Base-by-base conservation (phyloP, 2,329 filamentous ascomycete species). In the Ophiocordyceps camponoti-saundersi region DNA sequence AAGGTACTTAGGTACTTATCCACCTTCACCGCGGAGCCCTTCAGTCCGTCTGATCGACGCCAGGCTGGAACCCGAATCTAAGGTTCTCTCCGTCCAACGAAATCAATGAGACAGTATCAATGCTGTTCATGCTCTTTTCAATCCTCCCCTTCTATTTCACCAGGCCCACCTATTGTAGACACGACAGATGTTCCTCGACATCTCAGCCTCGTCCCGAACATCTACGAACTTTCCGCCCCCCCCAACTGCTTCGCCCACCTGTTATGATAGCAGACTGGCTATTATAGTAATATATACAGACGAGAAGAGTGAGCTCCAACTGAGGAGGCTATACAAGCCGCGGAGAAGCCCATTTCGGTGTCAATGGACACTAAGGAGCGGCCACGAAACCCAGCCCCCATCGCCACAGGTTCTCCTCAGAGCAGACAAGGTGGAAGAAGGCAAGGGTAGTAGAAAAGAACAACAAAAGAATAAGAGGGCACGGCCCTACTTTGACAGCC, bases 231-330 rank as follows among this genome's bases (percentile, higher is more conserved):
- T 44, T 48, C 44, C 21, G n/a, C 10, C 42, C 46, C 46, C 46
- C 13, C 30, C 47, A 48, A 29, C 46, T 51, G 32, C 23, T 49
- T 49, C 20, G 47, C 46, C 47, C 30, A 42, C 20, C 21, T 22
- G 12, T 36, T 16, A 49, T 57, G 58, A 56, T 60, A 49, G 57
- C 60, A 60, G 58, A 56, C 57, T 54, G 54, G 57, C 58, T 57
- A 21, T 40, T 20, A 40, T 40, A 40, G 57, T 55, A 56, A 54
- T 59, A 57, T 61, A 54, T 60, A 59, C 59, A 60, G 59, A 55
- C 57, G 55, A 20, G n/a, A 11, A 12, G n/a, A 40, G n/a, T 18
- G 36, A n/a, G 6, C 4, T 40, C 6, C 8, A 40, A 6, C 11
- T n/a, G 36, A 20, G 12, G 15, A 40, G 36, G 11, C 36, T 20